Base-by-base conservation (phyloP, 2,329 filamentous ascomycete genomes). In the Fusarium gaditjirri region DNA sequence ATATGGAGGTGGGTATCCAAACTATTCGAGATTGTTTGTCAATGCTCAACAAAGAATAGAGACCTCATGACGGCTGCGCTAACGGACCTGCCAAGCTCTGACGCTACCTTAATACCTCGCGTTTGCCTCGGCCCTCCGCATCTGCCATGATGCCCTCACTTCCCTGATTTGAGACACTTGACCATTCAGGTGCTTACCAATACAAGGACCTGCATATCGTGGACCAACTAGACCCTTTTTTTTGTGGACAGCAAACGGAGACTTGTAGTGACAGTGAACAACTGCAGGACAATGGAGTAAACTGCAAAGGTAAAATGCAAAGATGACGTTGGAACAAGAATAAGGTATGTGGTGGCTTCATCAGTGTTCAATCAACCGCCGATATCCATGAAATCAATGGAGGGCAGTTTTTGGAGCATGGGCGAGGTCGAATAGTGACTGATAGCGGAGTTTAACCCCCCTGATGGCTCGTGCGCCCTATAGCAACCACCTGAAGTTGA, bases 401-500 rank as follows among this genome's bases (percentile, higher is more conserved):
- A n/a, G 21, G 14, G 12, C 27, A 25, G 25, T 41, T 41, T 41
- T 31, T n/a, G 3, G 56, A 59, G 35, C 33, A 58, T 41, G 39
- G 38, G 35, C 42, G 61, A 50, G 42, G 33, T 39, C 46, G 46
- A 52, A 42, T 36, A 54, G 42, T 65, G 33, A 41, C 36, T 50
- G 58, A 56, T 49, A 47, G 35, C 57, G 41, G 65, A 71, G 63
- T 57, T 68, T 66, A 42, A 59, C 44, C 43, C 53, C 69, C 70
- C 50, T 61, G 27, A 23, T 72, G 71, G 71, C 52, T 73, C 71
- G 71, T 73, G 71, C 68, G 8, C 62, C 33, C 49, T 71, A 61
- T 58, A 73, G 59, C 63, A 71, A 68, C 59, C 68, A 61, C 60
- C 67, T 71, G 69, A 61, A 65, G 53, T 53, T 62, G 50, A 58